Evolutionary conservation across 1,284 basidiomycete species (phyloP).

Genomic region (Fistulina hepatica): DNA sequence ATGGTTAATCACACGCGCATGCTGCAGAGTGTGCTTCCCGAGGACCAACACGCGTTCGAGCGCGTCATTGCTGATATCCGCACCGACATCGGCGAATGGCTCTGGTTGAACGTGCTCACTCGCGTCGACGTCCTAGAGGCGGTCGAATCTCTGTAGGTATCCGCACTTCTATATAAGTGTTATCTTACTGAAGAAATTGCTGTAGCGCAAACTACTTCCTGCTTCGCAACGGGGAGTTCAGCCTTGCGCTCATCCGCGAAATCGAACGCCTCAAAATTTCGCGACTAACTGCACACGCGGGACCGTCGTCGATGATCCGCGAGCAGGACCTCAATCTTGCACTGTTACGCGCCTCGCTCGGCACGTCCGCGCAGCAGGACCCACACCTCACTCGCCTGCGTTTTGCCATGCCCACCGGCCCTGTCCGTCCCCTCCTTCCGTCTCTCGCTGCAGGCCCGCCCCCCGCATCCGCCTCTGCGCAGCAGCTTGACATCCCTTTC

Average conservation of each 20-base stretch:
- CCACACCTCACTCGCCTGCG: slow-evolving; percentile 56
- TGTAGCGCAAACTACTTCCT: slow-evolving; percentile 70
- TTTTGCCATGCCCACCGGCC: slow-evolving; percentile 68
- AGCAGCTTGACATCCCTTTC: slow-evolving; percentile 36
- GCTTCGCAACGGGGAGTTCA: slow-evolving; percentile 79
- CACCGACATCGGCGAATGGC: slow-evolving; percentile 75
- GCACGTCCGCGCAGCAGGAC: slow-evolving; percentile 77
- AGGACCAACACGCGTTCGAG: slow-evolving; percentile 71
- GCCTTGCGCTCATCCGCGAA: slow-evolving; percentile 70
- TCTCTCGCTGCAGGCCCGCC: slow-evolving; percentile 36
- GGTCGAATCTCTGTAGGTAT: slow-evolving; percentile 56
- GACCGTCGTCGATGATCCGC: slow-evolving; percentile 63
- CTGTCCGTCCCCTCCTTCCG: slow-evolving; percentile 67
- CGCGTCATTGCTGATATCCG: slow-evolving; percentile 59
- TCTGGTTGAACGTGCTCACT: slow-evolving; percentile 84
- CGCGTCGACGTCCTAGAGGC: slow-evolving; percentile 71
- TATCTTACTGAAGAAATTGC: slow-evolving; percentile 6
- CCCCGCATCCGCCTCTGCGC: slow-evolving; percentile 22
- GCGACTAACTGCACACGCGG: slow-evolving; percentile 56
- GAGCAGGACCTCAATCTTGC: slow-evolving; percentile 81
- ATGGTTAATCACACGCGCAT: slow-evolving; percentile 53
- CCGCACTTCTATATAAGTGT: slow-evolving; percentile 2
- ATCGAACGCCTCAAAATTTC: slow-evolving; percentile 70
- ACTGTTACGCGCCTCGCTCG: slow-evolving; percentile 70
- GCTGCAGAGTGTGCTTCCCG: slow-evolving; percentile 55